Evolutionary conservation across 2,329 filamentous ascomycete species (phyloP).

Genomic region (Lasiodiplodia sp.): DNA sequence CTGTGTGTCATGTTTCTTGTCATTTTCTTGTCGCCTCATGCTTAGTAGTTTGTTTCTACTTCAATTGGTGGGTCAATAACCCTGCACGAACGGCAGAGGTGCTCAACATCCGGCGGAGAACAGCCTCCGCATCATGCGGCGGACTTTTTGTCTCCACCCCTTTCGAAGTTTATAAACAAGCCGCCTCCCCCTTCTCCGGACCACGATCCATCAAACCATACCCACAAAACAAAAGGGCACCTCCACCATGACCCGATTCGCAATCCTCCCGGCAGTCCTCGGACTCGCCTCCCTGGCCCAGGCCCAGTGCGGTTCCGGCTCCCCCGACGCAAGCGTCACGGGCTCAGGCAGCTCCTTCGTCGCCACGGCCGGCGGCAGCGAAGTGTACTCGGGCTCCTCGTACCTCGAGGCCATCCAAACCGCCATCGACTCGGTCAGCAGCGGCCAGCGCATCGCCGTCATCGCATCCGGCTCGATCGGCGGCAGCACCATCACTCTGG

Average conservation of each 20-base stretch:
- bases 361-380: slow-evolving; percentile 52
- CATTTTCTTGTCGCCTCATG: slow-evolving; percentile 1
- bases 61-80: slow-evolving; percentile 7
- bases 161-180: slow-evolving; percentile 6
- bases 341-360: slow-evolving; percentile 54
- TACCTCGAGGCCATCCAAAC: slow-evolving; percentile 63
- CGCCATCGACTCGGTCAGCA: slow-evolving; percentile 59
- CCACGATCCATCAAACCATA: background rate
- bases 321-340: slow-evolving; percentile 56
- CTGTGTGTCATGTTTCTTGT: slow-evolving; percentile 16
- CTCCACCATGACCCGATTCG: slow-evolving; percentile 46
- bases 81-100: background rate
- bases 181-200: background rate
- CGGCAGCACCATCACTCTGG: slow-evolving; percentile 59
- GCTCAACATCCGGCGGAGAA: background rate
- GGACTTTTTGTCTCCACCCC: background rate
- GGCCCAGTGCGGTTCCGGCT: slow-evolving; percentile 59
- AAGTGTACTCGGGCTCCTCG: slow-evolving; percentile 61
- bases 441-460: slow-evolving; percentile 62
- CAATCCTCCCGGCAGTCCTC: slow-evolving; percentile 50
- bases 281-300: slow-evolving; percentile 49
- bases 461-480: slow-evolving; percentile 64
- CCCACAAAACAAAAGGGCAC: slow-evolving; percentile 1
- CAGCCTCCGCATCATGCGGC: background rate
- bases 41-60: slow-evolving; percentile 4